phyloP scores from a whole-genome alignment of 495 filamentous ascomycete genomes.

The Endocarpon pusillum region DNA sequence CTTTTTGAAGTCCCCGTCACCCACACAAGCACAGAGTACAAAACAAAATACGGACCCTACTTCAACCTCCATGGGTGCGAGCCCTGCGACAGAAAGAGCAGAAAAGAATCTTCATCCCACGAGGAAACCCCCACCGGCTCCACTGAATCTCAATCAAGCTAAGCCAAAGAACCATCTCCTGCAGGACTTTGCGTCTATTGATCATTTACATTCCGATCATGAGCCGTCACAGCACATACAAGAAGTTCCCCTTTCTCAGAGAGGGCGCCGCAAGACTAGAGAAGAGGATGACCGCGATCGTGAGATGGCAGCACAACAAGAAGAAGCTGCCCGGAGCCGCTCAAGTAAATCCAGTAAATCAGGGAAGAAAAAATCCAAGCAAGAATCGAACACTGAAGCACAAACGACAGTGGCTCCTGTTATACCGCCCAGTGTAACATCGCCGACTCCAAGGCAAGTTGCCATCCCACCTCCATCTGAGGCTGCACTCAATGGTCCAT shows the following conservation, averaged over 20 bases:
- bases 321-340: constrained; percentile 46
- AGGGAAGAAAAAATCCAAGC: constrained; percentile 39
- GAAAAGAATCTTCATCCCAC: constrained; percentile 33
- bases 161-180: constrained; percentile 22
- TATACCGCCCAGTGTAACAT: no score
- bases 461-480: no score
- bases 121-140: constrained; percentile 72
- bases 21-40: not conserved
- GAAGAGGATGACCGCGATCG: constrained; percentile 76
- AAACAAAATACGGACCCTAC: not conserved
- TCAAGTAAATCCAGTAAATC: no score
- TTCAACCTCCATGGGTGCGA: not conserved
- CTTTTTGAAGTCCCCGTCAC: no score
- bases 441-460: no score
- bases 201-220: constrained; percentile 66
- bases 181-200: constrained; percentile 31
- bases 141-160: constrained; percentile 47
- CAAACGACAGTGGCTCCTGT: no score
- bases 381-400: no score
- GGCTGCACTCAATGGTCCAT: no score
- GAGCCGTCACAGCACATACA: constrained; percentile 56
- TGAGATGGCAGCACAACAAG: constrained; percentile 43
- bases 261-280: constrained; percentile 71
- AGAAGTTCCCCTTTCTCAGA: constrained; percentile 38
- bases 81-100: not conserved